Conservation (phyloP, 208 protist species). For the Acanthamoeba healyi region DNA sequence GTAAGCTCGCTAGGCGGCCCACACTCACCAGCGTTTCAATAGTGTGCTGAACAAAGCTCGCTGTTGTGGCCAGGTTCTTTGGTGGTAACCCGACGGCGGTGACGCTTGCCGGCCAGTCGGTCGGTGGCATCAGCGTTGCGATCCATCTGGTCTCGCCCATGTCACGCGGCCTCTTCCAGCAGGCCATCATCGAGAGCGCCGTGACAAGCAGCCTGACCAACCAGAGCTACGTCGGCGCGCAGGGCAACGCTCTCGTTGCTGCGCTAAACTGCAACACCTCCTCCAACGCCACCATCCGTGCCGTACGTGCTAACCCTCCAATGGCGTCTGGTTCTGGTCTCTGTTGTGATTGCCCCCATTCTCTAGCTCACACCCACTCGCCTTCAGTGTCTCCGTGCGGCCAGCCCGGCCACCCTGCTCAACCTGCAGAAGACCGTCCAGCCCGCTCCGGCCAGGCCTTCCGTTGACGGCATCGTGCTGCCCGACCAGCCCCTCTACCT, state of each 20-base stretch:
- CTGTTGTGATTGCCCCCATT: not conserved
- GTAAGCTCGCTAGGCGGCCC: not conserved
- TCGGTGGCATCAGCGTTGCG: slow-evolving; percentile 84
- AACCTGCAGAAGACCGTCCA: not conserved
- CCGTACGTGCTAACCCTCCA: not conserved
- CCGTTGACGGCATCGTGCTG: slow-evolving; percentile 28
- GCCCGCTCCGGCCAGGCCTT: slow-evolving; percentile 30
- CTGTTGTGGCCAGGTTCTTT: slow-evolving; percentile 76
- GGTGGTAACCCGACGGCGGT: slow-evolving; percentile 88
- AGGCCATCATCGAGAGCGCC: slow-evolving; percentile 80
- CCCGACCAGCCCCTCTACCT: slow-evolving; percentile 20
- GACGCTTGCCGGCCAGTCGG: slow-evolving; percentile 86
- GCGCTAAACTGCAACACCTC: slow-evolving; percentile 39
- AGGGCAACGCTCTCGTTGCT: not conserved
- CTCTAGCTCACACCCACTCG: too few species aligned
- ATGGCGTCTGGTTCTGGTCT: not conserved
- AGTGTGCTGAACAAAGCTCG: too few species aligned
- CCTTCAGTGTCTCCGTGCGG: slow-evolving; percentile 1
- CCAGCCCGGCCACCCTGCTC: slow-evolving; percentile 14
- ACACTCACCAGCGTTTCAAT: not conserved
- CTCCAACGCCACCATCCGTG: slow-evolving; percentile 51
- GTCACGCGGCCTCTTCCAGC: slow-evolving; percentile 82
- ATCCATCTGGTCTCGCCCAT: slow-evolving; percentile 80
- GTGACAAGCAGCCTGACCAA: slow-evolving; percentile 42
- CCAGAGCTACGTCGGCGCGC: slow-evolving; percentile 36